These are phyloP conservation scores for Pichia eremophila DNA, from an alignment of 805 yeast genomes.

Conservation along the genomic window DNA sequence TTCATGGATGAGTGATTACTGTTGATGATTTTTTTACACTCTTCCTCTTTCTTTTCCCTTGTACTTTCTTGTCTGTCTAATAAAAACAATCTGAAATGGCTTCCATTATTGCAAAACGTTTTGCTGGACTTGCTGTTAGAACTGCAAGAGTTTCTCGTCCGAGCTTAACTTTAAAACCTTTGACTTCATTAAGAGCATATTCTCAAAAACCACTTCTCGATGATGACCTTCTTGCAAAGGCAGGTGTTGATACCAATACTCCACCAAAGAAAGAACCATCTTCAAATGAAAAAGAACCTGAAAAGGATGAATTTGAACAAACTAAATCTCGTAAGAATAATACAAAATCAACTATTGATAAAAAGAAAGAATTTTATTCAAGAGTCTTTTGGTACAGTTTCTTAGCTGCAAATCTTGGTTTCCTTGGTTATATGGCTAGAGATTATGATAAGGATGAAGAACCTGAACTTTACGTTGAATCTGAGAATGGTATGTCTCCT, in stretches of 20 bases:
- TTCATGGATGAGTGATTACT: not conserved
- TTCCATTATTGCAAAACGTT: not conserved
- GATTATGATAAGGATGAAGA: constrained; percentile 80
- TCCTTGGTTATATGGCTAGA: constrained; percentile 60
- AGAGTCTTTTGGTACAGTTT: constrained; percentile 57
- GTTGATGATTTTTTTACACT: not conserved
- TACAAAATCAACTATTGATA: constrained; percentile 59
- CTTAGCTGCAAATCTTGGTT: constrained; percentile 45
- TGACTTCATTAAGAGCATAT: not conserved
- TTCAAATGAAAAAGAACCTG: not conserved
- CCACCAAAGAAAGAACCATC: constrained; percentile 5
- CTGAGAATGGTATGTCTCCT: constrained; percentile 64
- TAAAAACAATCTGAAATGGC: not conserved
- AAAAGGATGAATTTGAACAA: constrained; percentile 25
- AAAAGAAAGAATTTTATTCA: constrained; percentile 75
- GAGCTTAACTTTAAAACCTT: not conserved
- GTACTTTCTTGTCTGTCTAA: not conserved
- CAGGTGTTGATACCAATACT: constrained; percentile 61
- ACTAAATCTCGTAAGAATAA: constrained; percentile 41
- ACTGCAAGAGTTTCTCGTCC: not conserved
- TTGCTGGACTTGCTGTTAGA: not conserved
- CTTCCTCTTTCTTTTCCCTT: not conserved
- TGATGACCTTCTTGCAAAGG: constrained; percentile 74
- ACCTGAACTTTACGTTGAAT: constrained; percentile 29
- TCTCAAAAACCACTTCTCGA: constrained; percentile 49